Evolutionary conservation across 306 rosid species (phyloP).

Genomic region (Quercus alba): DNA sequence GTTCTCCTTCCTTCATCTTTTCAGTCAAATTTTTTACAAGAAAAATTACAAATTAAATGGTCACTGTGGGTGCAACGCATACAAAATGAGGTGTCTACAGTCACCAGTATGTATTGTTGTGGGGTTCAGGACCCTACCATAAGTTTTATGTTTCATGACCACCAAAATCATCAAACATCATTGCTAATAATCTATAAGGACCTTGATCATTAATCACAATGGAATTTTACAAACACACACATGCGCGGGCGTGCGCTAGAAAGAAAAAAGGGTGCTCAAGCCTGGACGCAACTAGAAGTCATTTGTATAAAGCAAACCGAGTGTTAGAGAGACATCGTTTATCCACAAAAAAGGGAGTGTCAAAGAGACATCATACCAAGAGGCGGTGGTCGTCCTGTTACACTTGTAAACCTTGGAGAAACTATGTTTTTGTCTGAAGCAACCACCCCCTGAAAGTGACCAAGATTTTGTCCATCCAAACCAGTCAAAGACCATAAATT

Average conservation of each 20-base stretch:
- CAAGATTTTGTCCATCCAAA: constrained; percentile 66
- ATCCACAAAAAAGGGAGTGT: neutral
- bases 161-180: neutral
- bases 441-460: constrained; percentile 76
- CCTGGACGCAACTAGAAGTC: neutral
- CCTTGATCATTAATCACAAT: neutral
- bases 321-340: constrained; percentile 1
- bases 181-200: neutral
- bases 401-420: constrained; percentile 60
- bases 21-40: neutral
- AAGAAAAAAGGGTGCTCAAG: neutral
- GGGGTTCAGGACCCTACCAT: too few species aligned
- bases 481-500: constrained; percentile 70
- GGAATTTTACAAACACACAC: neutral
- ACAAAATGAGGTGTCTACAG: too few species aligned
- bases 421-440: constrained; percentile 81
- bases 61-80: neutral
- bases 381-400: constrained; percentile 62
- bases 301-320: neutral
- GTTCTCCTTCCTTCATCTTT: neutral
- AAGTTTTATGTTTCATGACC: neutral
- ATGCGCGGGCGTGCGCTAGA: rapidly evolving
- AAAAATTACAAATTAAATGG: neutral
- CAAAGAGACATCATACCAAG: constrained; percentile 56
- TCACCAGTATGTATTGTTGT: neutral